These are phyloP conservation scores for Tylopilus rubrobrunneus DNA, from an alignment of 768 basidiomycete genomes.

Conservation along the genomic window DNA sequence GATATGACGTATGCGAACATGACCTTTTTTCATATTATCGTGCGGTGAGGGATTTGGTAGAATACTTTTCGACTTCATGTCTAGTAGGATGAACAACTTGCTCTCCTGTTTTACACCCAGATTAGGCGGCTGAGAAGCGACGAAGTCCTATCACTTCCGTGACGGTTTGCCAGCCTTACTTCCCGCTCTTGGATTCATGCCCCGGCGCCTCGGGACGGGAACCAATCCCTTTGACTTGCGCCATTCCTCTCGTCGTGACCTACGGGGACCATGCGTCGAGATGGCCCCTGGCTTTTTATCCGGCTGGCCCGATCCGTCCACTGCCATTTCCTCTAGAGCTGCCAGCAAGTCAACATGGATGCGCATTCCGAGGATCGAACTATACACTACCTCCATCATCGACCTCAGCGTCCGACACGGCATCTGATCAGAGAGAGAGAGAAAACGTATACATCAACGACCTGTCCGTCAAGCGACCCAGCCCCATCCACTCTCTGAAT, in stretches of 20 bases:
- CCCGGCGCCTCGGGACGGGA: conserved; percentile 44
- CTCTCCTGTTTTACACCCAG: no score
- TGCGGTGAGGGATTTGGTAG: background rate
- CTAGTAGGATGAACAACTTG: background rate
- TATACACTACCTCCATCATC: conserved; percentile 21
- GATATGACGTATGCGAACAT: background rate
- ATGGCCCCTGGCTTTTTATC: conserved; percentile 37
- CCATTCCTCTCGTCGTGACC: conserved; percentile 79
- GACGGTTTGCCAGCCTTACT: conserved; percentile 69
- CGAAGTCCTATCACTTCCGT: conserved; percentile 53
- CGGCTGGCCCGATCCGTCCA: conserved; percentile 38
- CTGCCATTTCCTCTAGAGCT: conserved; percentile 46
- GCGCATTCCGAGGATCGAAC: background rate
- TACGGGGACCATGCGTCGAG: conserved; percentile 80
- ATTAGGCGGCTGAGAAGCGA: background rate
- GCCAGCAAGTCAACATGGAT: background rate
- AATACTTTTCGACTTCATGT: conserved; percentile 11
- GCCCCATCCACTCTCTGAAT: background rate
- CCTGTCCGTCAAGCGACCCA: background rate
- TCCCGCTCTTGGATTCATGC: conserved; percentile 59
- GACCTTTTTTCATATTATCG: background rate
- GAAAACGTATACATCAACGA: conserved; percentile 16
- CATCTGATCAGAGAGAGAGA: conserved; percentile 9
- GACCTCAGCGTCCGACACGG: conserved; percentile 3
- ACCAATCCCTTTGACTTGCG: conserved; percentile 72